A percentile compares a stretch with the other conserved stretches of the same genome.
These are phyloP conservation scores for Ogataea polymorpha DNA, from an alignment of 805 yeast species.

Conservation along the genomic window DNA sequence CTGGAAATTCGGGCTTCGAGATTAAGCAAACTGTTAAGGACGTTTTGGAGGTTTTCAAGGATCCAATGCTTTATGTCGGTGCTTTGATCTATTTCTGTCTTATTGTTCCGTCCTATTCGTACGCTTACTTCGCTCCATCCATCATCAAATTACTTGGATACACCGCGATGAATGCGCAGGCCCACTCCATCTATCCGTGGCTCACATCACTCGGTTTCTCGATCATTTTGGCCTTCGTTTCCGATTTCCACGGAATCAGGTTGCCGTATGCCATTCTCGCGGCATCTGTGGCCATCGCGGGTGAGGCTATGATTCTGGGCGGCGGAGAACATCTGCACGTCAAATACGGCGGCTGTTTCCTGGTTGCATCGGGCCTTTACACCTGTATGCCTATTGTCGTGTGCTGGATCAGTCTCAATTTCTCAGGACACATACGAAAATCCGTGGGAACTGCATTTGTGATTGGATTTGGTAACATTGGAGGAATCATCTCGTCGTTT, in stretches of 20 bases:
- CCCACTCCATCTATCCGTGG: slow-evolving; percentile 86
- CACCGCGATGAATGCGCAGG: slow-evolving; percentile 71
- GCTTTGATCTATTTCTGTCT: slow-evolving; percentile 63
- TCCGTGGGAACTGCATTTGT: slow-evolving; percentile 48
- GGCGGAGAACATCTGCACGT: slow-evolving; percentile 35
- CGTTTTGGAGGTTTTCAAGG: slow-evolving; percentile 50
- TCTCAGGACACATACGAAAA: slow-evolving; percentile 60
- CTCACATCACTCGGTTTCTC: slow-evolving; percentile 67
- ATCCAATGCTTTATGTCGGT: slow-evolving; percentile 53
- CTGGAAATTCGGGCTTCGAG: slow-evolving; percentile 49
- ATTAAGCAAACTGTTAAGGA: slow-evolving; percentile 44
- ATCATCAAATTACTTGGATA: slow-evolving; percentile 61
- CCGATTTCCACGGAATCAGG: slow-evolving; percentile 54
- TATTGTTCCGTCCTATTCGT: slow-evolving; percentile 71
- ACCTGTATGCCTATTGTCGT: slow-evolving; percentile 66
- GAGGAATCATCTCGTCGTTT: slow-evolving; percentile 64
- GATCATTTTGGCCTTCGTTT: slow-evolving; percentile 56
- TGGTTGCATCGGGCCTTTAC: slow-evolving; percentile 56
- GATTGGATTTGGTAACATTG: slow-evolving; percentile 72
- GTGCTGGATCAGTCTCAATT: slow-evolving; percentile 64
- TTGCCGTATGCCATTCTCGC: slow-evolving; percentile 38
- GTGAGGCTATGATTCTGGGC: slow-evolving; percentile 55
- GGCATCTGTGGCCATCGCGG: slow-evolving; percentile 42
- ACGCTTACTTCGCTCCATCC: slow-evolving; percentile 70
- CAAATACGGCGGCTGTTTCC: slow-evolving; percentile 63